phyloP scores from a whole-genome alignment of 2,329 filamentous ascomycete species.

The Neopestalotiopsis sp. region DNA sequence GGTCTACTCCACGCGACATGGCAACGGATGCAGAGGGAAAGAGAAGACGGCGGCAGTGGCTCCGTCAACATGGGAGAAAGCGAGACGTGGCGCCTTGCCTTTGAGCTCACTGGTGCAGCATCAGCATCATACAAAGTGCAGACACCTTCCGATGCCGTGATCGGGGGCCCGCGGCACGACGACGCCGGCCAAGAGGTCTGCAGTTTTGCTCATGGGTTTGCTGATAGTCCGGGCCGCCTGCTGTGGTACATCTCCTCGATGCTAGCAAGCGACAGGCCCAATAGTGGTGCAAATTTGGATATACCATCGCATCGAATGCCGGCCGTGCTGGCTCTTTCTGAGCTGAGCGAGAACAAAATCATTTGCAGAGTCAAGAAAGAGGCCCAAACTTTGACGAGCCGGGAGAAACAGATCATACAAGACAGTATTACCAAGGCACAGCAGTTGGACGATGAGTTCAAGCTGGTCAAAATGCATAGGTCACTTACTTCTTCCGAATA shows the following conservation, averaged over 20 bases:
- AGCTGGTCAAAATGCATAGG: background rate
- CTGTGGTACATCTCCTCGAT: background rate
- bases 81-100: constrained; percentile 2
- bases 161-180: constrained; percentile 1
- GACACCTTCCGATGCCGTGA: background rate
- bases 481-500: background rate
- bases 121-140: background rate
- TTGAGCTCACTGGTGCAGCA: background rate
- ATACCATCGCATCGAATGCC: constrained; percentile 3
- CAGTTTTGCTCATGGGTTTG: constrained; percentile 1
- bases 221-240: background rate
- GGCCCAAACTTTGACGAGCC: background rate
- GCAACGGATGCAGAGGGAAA: background rate
- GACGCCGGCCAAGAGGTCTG: background rate
- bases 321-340: background rate
- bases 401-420: background rate
- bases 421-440: background rate
- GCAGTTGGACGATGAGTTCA: constrained; percentile 2
- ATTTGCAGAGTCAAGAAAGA: background rate
- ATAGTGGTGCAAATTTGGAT: background rate
- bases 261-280: background rate
- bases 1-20: background rate
- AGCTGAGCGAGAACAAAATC: background rate
- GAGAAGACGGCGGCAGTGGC: background rate
- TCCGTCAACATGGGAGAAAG: background rate